These are phyloP conservation scores for Picocystis sp. DNA, from an alignment of 163 green algal genomes.

Conservation along the genomic window DNA sequence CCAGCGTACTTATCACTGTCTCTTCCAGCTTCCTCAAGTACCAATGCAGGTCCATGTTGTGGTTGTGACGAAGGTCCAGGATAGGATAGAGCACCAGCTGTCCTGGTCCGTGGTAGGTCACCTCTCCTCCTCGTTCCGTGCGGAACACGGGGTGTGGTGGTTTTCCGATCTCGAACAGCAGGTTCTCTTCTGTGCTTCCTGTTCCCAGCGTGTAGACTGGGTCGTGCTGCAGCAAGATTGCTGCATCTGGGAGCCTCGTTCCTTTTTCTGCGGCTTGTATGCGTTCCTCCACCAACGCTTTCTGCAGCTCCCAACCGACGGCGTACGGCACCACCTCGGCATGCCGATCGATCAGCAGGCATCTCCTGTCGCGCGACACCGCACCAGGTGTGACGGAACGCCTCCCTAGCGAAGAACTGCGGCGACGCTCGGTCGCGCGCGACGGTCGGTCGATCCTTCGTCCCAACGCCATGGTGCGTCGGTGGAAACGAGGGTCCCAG, in stretches of 20 bases:
- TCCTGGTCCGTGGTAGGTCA: slow-evolving; percentile 92
- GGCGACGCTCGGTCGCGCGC: no score
- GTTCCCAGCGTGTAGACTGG: slow-evolving; percentile 83
- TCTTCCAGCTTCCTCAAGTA: slow-evolving; percentile 81
- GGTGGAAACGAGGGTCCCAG: no score
- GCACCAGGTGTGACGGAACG: no score
- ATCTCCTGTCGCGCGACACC: no score
- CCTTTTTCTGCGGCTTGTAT: slow-evolving; percentile 1
- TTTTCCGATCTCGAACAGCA: slow-evolving; percentile 52
- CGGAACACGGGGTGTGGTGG: slow-evolving; percentile 39
- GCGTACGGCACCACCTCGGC: slow-evolving; percentile 25
- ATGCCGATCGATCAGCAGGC: no score
- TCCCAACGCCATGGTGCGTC: no score
- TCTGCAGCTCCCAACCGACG: slow-evolving; percentile 56
- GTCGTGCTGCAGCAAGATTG: slow-evolving; percentile 71
- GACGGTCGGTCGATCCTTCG: no score
- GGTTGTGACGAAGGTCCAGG: slow-evolving; percentile 52
- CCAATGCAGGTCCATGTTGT: slow-evolving; percentile 68
- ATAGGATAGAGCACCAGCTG: slow-evolving; percentile 92
- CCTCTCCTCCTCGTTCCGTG: slow-evolving; percentile 80
- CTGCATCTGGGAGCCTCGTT: slow-evolving; percentile 12
- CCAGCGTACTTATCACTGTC: slow-evolving; percentile 32
- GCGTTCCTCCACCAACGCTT: slow-evolving; percentile 27
- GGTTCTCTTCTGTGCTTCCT: slow-evolving; percentile 45
- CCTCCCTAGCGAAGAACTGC: no score